Evolutionary conservation across 352 stramenopile genomes (phyloP), one percentile per base, ranked within the genome.

Genomic region (Pythium periplocum): DNA sequence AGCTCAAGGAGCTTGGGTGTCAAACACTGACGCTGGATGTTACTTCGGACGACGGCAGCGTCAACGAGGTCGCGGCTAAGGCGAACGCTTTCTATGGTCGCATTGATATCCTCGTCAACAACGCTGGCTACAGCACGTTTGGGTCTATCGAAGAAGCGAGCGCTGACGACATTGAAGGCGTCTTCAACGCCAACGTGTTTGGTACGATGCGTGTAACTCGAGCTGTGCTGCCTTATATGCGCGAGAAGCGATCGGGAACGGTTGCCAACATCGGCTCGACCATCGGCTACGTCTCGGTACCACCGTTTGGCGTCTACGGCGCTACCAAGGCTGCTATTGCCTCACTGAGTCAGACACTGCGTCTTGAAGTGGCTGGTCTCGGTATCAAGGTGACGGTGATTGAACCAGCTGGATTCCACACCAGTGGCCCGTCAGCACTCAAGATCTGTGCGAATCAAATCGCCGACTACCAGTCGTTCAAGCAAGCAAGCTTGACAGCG

Each of bases 181-280:
- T 68, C 44, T 80, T 68, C 65, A 67, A 73, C 55, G 75, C 71
- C 31, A 77, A 80, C 39, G 64, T 80, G 6, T 82, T 78, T 34
- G 71, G 71, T 32, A 61, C 73, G 53, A 47, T 72, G 47, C 53
- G 52, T 4, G 50, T 75, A 39, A 26, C 71, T 30, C 65, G 68
- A 26, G 65, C 51, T 7, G 64, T 75, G 37, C 55, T 80, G 48
- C 66, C 71, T 2, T 59, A 66, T 46, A 77, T 80, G 71, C 71
- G 71, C 4, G 51, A 54, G 34, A 61, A 74, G 26, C 40, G 54
- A 11, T 54, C 57, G 11, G 71, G 71, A 6, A 43, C 71, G 32
- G 64, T 82, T n/a, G 71, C 68, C 9, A 75, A 73, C 51, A 60
- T 82, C 1, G 71, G 71, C 4, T 82, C 69, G 4, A 49, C 63